A percentile compares a stretch with the other conserved stretches of the same genome.
Conservation (phyloP, 768 basidiomycete species). For the Trametes cubensis region DNA sequence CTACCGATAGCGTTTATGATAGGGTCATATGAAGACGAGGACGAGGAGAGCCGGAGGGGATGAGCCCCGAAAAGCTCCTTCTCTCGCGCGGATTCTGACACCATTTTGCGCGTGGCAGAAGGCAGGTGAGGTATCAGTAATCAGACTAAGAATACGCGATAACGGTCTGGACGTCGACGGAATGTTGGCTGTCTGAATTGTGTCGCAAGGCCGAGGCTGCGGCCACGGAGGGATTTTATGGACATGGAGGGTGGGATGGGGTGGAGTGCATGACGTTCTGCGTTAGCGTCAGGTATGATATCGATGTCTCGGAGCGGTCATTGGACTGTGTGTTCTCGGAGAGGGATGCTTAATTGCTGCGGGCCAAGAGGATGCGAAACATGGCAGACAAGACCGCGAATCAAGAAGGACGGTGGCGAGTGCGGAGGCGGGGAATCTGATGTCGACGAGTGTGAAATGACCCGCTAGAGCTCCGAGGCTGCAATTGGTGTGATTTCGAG, state of each 20-base stretch:
- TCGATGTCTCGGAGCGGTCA: conserved; percentile 2
- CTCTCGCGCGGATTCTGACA: conserved; percentile 16
- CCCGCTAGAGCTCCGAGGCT: too few species aligned
- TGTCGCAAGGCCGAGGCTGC: background rate
- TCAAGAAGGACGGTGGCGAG: background rate
- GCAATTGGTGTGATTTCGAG: background rate
- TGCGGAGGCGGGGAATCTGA: conserved; percentile 5
- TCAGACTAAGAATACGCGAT: background rate
- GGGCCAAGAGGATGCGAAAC: too few species aligned
- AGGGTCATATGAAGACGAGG: conserved; percentile 28
- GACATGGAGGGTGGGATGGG: conserved; percentile 4
- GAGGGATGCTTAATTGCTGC: background rate
- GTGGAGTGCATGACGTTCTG: conserved; percentile 2
- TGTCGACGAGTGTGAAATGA: background rate
- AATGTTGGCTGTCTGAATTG: background rate
- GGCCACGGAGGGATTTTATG: background rate
- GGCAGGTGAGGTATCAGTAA: background rate
- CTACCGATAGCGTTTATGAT: conserved; percentile 28
- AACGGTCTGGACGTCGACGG: background rate
- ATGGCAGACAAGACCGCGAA: background rate
- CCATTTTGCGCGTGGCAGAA: conserved; percentile 9
- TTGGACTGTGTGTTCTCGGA: background rate
- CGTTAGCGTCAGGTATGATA: background rate
- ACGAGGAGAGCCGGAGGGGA: conserved; percentile 24
- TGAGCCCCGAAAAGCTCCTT: conserved; percentile 23